A percentile compares a stretch with the other conserved stretches of the same genome.
Conservation (phyloP, 371 early-diverging fungal genomes). For the Sporodiniella umbellata region DNA sequence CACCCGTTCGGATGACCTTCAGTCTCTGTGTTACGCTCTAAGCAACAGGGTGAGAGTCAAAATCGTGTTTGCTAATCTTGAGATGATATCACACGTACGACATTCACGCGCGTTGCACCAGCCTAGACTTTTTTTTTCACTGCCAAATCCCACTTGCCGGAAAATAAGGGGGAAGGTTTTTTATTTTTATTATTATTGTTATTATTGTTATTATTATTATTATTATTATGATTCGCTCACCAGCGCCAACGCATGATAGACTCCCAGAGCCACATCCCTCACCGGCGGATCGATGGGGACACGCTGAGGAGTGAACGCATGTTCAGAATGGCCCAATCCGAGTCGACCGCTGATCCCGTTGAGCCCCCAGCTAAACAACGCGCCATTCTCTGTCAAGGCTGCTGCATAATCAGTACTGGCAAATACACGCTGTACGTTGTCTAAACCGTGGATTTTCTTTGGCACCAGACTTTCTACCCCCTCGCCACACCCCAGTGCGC, state of each 20-base stretch:
- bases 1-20: too few species aligned
- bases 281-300: constrained; percentile 36
- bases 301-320: constrained; percentile 44
- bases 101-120: too few species aligned
- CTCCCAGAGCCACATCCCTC: constrained; percentile 46
- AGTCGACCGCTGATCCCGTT: constrained; percentile 52
- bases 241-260: constrained; percentile 47
- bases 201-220: too few species aligned
- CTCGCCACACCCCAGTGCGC: constrained; percentile 64
- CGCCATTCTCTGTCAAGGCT: constrained; percentile 56
- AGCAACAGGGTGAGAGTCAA: too few species aligned
- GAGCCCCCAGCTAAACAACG: constrained; percentile 59
- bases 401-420: constrained; percentile 64
- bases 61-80: too few species aligned
- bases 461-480: constrained; percentile 48
- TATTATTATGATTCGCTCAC: too few species aligned
- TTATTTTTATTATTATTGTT: too few species aligned
- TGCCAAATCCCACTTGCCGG: too few species aligned
- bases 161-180: too few species aligned
- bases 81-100: too few species aligned
- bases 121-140: too few species aligned
- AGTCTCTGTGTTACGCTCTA: too few species aligned
- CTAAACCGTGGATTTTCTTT: constrained; percentile 27
- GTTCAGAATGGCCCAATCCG: constrained; percentile 46
- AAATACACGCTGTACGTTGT: constrained; percentile 35